A percentile compares a stretch with the other conserved stretches of the same genome.
Evolutionary conservation across 208 protist genomes (phyloP).

Genomic region (Wallacemonas sp.): DNA sequence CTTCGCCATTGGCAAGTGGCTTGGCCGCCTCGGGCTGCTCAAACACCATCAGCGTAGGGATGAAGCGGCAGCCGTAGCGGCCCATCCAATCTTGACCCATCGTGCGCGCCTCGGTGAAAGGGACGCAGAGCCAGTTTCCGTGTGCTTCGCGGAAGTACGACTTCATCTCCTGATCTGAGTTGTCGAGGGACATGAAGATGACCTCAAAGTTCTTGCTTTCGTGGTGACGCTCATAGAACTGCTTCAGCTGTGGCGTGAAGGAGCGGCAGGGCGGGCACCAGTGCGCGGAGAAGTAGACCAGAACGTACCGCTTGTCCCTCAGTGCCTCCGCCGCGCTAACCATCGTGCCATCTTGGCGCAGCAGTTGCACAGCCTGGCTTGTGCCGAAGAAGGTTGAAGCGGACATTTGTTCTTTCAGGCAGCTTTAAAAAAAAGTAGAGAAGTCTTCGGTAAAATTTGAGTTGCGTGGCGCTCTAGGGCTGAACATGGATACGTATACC

Average conservation of each 20-base stretch:
- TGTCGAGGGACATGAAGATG: conserved; percentile 53
- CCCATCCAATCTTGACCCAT: conserved; percentile 12
- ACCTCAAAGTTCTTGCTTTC: conserved; percentile 58
- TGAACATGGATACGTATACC: no score
- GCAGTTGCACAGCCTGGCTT: conserved; percentile 9
- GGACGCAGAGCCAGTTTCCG: conserved; percentile 37
- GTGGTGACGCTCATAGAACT: conserved; percentile 50
- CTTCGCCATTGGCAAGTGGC: neutral
- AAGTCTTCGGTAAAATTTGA: no score
- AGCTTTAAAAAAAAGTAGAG: no score
- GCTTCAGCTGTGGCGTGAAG: conserved; percentile 63
- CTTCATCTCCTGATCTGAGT: conserved; percentile 36
- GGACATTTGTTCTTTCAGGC: no score
- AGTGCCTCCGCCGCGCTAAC: conserved; percentile 13
- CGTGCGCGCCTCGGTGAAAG: conserved; percentile 18
- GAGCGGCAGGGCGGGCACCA: conserved; percentile 82
- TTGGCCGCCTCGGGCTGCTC: neutral
- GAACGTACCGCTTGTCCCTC: conserved; percentile 17
- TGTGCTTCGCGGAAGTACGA: conserved; percentile 43
- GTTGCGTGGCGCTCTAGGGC: no score
- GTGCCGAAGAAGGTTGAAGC: conserved; percentile 13
- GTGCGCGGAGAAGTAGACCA: conserved; percentile 80
- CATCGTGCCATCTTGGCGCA: conserved; percentile 1
- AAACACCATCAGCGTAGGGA: conserved; percentile 25
- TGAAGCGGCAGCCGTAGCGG: conserved; percentile 6